Evolutionary conservation across 495 filamentous ascomycete species (phyloP), one percentile per base, ranked within the genome.

Genomic region (Trypethelium eluteriae): DNA sequence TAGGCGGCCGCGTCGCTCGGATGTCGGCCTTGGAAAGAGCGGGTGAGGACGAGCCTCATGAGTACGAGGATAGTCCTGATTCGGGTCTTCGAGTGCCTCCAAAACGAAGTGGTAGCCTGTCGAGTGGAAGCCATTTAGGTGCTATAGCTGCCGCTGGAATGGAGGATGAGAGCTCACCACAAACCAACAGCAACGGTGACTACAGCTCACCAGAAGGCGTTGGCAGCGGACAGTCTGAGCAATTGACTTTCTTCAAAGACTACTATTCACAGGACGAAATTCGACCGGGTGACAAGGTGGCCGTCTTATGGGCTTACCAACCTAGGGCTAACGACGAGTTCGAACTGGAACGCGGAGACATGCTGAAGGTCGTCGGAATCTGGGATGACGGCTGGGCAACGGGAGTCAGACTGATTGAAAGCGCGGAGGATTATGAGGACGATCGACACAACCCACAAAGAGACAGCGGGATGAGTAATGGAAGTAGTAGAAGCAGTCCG

Each of bases 351-450:
- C 86, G 95, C 63, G 95, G 95, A 57, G 95, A 99, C 77, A 97
- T 99, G 94, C 81, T 99, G 67, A 96, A 96, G 78, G 89, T 99
- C 39, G 89, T 99, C 62, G 95, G 95, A 47, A 97, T 99, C 69
- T 99, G 95, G 95, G 95, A 99, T 75, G 95, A 99, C 79, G 95
- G 95, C 49, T 99, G 95, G 95, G 95, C 95, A 39, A 99, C 95
- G 10, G 95, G 95, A 70, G 83, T 96, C 63, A 80, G 92, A 71
- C 75, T 96, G 38, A 79, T 87, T 61, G 90, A 96, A 69, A 83
- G 86, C 64, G 92, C 91, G 1, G 95, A 99, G 64, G 90, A 97
- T 64, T 95, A 89, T 82, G 85, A 86, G 62, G 85, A 86, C 71
- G 53, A 59, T 36, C 53, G 53, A 36, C 53, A 59, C 14, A 86